Conservation (phyloP, 2,329 filamentous ascomycete genomes). For the Ophiocordyceps australis region DNA sequence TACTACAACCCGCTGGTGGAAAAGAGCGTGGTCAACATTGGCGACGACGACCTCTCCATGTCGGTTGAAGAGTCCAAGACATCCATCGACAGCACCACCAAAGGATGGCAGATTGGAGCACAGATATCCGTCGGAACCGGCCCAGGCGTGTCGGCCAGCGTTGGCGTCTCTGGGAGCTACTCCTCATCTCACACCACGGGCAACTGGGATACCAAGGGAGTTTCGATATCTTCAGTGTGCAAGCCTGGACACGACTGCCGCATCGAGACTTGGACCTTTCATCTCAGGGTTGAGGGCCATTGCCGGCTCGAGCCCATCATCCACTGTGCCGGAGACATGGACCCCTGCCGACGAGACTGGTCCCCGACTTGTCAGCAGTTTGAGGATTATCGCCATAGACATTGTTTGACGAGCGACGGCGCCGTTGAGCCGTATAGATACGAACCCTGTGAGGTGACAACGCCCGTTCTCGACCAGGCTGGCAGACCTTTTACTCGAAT, state of each 20-base stretch:
- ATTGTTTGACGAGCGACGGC: neutral
- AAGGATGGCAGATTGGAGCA: slow-evolving; percentile 1
- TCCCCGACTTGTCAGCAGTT: neutral
- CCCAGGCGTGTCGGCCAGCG: neutral
- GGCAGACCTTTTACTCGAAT: slow-evolving; percentile 1
- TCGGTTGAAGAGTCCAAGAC: neutral
- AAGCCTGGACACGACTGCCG: slow-evolving; percentile 1
- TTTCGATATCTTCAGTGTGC: neutral
- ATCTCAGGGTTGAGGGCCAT: neutral
- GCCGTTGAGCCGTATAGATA: neutral
- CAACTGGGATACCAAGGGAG: neutral
- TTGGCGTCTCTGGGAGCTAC: neutral
- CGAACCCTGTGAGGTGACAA: slow-evolving; percentile 1
- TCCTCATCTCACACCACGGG: neutral
- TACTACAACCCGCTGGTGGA: slow-evolving; percentile 1
- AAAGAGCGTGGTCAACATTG: neutral
- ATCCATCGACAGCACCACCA: neutral
- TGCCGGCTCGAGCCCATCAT: slow-evolving; percentile 1
- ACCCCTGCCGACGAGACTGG: neutral
- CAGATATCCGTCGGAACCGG: neutral
- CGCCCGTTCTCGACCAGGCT: neutral
- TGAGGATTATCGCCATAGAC: neutral
- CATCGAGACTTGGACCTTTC: slow-evolving; percentile 2
- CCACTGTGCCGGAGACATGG: slow-evolving; percentile 1
- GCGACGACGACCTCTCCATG: slow-evolving; percentile 1